These are phyloP conservation scores for Pyrus hybrid DNA, from an alignment of 331 rosid genomes.

Conservation along the genomic window DNA sequence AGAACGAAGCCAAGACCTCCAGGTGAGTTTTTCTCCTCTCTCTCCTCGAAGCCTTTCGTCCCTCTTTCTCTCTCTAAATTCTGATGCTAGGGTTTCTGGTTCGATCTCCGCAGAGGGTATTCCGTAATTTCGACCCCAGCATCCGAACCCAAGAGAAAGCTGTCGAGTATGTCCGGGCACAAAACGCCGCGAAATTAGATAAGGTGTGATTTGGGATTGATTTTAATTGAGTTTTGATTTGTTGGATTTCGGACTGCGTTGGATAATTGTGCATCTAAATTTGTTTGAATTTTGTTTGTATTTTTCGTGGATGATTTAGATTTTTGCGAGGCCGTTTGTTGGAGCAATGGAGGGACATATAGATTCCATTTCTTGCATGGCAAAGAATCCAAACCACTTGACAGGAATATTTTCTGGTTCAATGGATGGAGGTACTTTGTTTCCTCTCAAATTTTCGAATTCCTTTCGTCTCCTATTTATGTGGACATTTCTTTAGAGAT, in stretches of 20 bases:
- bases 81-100: not conserved
- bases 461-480: not conserved
- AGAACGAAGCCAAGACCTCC: slow-evolving; percentile 91
- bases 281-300: not conserved
- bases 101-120: slow-evolving; percentile 51
- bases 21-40: slow-evolving; percentile 50
- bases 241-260: not conserved
- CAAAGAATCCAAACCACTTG: slow-evolving; percentile 77
- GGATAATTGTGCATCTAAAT: not conserved
- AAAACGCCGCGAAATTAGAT: slow-evolving; percentile 80
- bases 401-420: slow-evolving; percentile 79
- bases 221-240: not conserved
- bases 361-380: slow-evolving; percentile 76
- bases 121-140: slow-evolving; percentile 72
- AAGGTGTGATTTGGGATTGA: slow-evolving; percentile 35
- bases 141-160: slow-evolving; percentile 88
- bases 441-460: not conserved
- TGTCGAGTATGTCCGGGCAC: slow-evolving; percentile 78
- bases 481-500: too few species aligned
- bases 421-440: slow-evolving; percentile 86
- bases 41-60: not conserved
- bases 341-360: slow-evolving; percentile 96
- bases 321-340: slow-evolving; percentile 84
- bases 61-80: not conserved
- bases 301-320: slow-evolving; percentile 25